Percentiles rank a stretch among this genome's conserved stretches.
Conservation (phyloP, 2,329 filamentous ascomycete species). For the Fusarium guadeloupense region DNA sequence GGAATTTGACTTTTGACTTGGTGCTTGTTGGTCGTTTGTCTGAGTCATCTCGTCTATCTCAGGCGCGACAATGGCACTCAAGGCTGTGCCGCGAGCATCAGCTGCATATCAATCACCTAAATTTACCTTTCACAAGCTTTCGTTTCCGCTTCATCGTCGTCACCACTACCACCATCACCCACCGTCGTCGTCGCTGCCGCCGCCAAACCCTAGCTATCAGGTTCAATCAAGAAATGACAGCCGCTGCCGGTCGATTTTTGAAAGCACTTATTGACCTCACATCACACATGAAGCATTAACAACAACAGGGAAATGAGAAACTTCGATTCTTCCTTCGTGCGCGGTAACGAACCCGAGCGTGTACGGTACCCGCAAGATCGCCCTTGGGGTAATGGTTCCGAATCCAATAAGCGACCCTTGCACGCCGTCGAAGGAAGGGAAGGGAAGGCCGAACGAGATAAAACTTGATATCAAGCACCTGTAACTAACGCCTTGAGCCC, state of each 20-base stretch:
- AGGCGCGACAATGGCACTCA: slow-evolving; percentile 25
- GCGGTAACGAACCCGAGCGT: slow-evolving; percentile 18
- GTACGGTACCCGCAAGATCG: slow-evolving; percentile 35
- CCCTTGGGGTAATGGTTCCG: slow-evolving; percentile 24
- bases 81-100: slow-evolving; percentile 31
- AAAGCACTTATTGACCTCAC: background rate
- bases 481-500: slow-evolving; percentile 34
- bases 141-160: slow-evolving; percentile 4
- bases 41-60: slow-evolving; percentile 40
- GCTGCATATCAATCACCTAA: slow-evolving; percentile 31
- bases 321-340: background rate
- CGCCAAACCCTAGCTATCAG: background rate
- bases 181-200: background rate
- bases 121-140: slow-evolving; percentile 22
- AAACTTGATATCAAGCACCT: slow-evolving; percentile 21
- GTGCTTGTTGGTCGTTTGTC: slow-evolving; percentile 21
- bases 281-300: background rate
- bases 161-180: slow-evolving; percentile 2
- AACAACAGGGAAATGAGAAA: slow-evolving; percentile 10
- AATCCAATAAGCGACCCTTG: slow-evolving; percentile 31
- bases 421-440: slow-evolving; percentile 2
- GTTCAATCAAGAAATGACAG: slow-evolving; percentile 17
- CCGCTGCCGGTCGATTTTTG: slow-evolving; percentile 5
- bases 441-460: slow-evolving; percentile 13
- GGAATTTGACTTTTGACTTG: background rate